Conservation (phyloP, 257 asterid genomes). For the Linaria vulgaris region DNA sequence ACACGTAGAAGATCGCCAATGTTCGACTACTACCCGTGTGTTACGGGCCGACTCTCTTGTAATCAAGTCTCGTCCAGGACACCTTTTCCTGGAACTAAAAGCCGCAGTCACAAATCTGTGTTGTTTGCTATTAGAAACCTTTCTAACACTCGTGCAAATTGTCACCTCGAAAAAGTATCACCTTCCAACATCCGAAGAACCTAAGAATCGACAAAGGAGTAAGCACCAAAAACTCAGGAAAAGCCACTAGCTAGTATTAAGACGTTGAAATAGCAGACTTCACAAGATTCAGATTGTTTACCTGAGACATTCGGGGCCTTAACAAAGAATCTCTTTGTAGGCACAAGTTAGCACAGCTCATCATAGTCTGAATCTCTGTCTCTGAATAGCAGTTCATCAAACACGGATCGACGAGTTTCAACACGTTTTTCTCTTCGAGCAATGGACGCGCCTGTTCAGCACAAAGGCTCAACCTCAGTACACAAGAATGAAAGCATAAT, state of each 20-base stretch:
- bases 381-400: constrained; percentile 44
- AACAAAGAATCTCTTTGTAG: constrained; percentile 58
- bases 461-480: not conserved
- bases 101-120: too few relatives aligned
- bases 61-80: too few relatives aligned
- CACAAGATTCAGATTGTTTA: constrained; percentile 14
- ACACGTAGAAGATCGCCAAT: too few relatives aligned
- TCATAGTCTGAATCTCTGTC: constrained; percentile 55
- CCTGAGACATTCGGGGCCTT: constrained; percentile 95
- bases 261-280: too few relatives aligned
- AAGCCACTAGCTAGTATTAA: not conserved
- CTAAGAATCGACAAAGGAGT: constrained; percentile 28
- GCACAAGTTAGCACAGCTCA: constrained; percentile 69
- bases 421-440: constrained; percentile 48
- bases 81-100: too few relatives aligned
- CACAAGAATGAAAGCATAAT: not conserved
- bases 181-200: constrained; percentile 74
- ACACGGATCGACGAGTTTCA: constrained; percentile 60
- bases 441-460: constrained; percentile 70
- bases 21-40: too few relatives aligned
- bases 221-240: constrained; percentile 1
- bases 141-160: not conserved
- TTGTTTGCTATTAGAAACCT: too few relatives aligned
- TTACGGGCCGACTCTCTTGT: too few relatives aligned
- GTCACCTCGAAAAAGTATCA: constrained; percentile 33